These are phyloP conservation scores for Spergularia azorica DNA, from an alignment of 179 eudicot species.

Conservation along the genomic window DNA sequence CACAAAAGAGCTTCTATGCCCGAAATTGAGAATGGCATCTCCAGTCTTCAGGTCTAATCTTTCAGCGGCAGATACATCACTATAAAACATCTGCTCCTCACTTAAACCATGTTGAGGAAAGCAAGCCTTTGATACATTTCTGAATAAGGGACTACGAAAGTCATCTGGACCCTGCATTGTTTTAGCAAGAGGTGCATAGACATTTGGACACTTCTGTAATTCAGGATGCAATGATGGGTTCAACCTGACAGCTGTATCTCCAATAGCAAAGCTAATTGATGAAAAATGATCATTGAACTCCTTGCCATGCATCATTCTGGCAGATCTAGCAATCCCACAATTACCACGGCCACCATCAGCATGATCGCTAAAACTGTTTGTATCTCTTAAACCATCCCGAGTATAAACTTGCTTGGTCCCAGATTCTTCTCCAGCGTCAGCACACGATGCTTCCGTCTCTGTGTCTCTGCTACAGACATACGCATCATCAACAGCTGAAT, in stretches of 20 bases:
- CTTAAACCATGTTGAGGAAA: constrained; percentile 23
- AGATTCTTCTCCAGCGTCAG: constrained; percentile 20
- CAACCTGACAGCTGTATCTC: constrained; percentile 31
- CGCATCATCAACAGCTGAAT: constrained; percentile 25
- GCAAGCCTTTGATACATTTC: constrained; percentile 24
- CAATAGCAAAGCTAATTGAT: constrained; percentile 28
- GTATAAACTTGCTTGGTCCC: constrained; percentile 24
- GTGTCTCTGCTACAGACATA: constrained; percentile 20
- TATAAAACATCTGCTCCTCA: constrained; percentile 37
- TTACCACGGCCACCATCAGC: constrained; percentile 20
- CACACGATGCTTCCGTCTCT: constrained; percentile 26
- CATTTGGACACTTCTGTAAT: constrained; percentile 25
- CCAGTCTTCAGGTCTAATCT: constrained; percentile 25
- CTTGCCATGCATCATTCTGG: constrained; percentile 21
- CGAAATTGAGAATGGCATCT: constrained; percentile 34
- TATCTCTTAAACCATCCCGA: constrained; percentile 24
- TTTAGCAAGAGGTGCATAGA: constrained; percentile 13
- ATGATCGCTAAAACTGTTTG: constrained; percentile 26
- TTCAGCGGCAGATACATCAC: constrained; percentile 34
- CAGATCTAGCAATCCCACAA: constrained; percentile 23
- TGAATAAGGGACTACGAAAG: constrained; percentile 28
- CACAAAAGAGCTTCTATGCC: constrained; percentile 39
- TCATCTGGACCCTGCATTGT: constrained; percentile 24
- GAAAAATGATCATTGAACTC: constrained; percentile 31
- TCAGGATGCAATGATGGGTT: constrained; percentile 39